Percentiles rank a stretch among this genome's conserved stretches.
These are phyloP conservation scores for Floccularia luteovirens DNA, from an alignment of 768 basidiomycete genomes.

Conservation along the genomic window DNA sequence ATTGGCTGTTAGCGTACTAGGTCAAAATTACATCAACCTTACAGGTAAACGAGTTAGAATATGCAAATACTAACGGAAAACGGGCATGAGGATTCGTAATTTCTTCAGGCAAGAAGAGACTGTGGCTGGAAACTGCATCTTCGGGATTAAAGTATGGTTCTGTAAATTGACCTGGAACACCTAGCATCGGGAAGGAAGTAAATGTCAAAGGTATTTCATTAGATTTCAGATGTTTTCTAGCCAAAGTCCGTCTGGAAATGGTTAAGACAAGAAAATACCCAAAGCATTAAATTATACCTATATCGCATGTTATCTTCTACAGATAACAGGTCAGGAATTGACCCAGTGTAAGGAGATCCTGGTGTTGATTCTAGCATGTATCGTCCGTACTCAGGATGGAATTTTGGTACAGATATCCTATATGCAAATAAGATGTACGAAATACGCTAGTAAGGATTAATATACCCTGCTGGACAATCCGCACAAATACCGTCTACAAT, in stretches of 20 bases:
- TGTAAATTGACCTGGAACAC: constrained; percentile 84
- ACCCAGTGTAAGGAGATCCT: constrained; percentile 89
- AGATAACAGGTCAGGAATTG: constrained; percentile 74
- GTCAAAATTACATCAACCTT: constrained; percentile 7
- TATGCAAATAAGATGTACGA: constrained; percentile 3
- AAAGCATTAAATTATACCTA: constrained; percentile 38
- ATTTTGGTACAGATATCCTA: constrained; percentile 76
- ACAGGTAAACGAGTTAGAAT: constrained; percentile 7
- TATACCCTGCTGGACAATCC: constrained; percentile 55
- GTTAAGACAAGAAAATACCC: not conserved
- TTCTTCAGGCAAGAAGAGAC: constrained; percentile 90
- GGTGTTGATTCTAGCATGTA: constrained; percentile 99
- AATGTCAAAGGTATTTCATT: constrained; percentile 90
- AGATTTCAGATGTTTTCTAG: constrained; percentile 70
- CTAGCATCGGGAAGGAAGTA: constrained; percentile 92
- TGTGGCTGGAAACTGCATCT: constrained; percentile 81
- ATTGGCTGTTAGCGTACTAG: constrained; percentile 94
- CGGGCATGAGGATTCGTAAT: constrained; percentile 96
- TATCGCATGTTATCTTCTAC: constrained; percentile 96
- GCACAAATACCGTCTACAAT: constrained; percentile 61
- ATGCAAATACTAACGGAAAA: constrained; percentile 73
- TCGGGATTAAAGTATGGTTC: constrained; percentile 79
- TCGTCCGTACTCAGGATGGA: constrained; percentile 97
- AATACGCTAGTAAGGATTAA: constrained; percentile 3
- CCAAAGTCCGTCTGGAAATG: constrained; percentile 66